phyloP scores from a whole-genome alignment of 2,329 filamentous ascomycete genomes.

The Ceratocystis albifundus region DNA sequence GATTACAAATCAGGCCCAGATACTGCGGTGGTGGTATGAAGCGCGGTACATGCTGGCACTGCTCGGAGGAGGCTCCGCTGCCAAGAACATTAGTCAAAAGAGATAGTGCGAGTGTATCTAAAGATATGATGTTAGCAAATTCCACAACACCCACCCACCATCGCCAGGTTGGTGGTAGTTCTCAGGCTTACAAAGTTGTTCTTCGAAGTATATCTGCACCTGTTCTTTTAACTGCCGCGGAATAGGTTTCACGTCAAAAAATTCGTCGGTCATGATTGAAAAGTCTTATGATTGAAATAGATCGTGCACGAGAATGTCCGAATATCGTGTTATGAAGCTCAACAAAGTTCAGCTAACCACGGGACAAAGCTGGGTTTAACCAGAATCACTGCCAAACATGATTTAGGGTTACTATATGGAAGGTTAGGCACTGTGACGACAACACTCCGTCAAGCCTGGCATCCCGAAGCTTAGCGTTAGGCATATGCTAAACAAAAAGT shows the following conservation, averaged over 20 bases:
- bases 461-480: no score
- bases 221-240: conserved; percentile 20
- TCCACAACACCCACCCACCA: background rate
- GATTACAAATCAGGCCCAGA: conserved; percentile 63
- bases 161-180: background rate
- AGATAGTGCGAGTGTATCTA: conserved; percentile 47
- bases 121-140: background rate
- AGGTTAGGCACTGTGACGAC: no score
- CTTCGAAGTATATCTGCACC: conserved; percentile 23
- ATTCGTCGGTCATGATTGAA: conserved; percentile 8
- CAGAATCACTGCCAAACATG: no score
- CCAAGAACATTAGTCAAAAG: conserved; percentile 54
- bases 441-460: no score
- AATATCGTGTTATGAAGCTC: no score
- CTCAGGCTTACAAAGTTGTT: conserved; percentile 27
- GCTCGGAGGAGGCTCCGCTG: conserved; percentile 35
- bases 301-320: no score
- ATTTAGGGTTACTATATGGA: no score
- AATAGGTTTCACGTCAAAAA: conserved; percentile 5
- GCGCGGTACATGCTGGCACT: conserved; percentile 14
- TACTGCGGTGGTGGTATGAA: conserved; percentile 60
- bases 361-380: no score
- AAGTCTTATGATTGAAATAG: background rate
- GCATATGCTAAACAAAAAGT: no score
- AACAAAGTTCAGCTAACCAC: no score